Evolutionary conservation across 768 basidiomycete genomes (phyloP), one percentile per base, ranked within the genome.

Genomic region (Ephemerocybe angulata): DNA sequence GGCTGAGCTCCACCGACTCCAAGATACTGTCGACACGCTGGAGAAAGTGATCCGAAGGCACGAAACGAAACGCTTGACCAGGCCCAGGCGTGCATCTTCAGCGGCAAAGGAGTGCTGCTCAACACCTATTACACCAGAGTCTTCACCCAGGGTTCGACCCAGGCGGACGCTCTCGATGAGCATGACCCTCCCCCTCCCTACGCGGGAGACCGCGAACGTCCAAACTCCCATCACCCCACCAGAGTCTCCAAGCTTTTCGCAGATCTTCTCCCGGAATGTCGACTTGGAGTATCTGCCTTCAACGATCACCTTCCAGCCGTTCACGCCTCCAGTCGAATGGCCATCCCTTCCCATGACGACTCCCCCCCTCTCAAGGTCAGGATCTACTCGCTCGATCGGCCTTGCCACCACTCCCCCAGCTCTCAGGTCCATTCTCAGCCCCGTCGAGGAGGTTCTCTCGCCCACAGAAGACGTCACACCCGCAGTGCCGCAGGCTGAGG

Each of bases 11-110:
- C 68, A 64, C 19, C 75, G 74, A 37, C 67, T 85, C 61, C 77
- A 77, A 62, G 70, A 70, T 13, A 76, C 80, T 22, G 77, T 86
- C 41, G 72, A 74, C 57, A 76, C 75, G 29, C 67, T 85, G 17
- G 61, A 64, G 48, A 47, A 64, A 25, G 58, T 43, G n/a, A 63
- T 65, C 58, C 59, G 52, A 22, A 41, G 42, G 28, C 41, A 13
- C 52, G 59, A 44, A 53, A 58, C 19, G 54, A 43, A 33, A 33
- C 46, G 33, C 13, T 52, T 48, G 37, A 29, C 27, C 13, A 50
- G 28, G 30, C 41, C 41, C 15, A 22, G 31, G 15, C 35, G 21
- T n/a, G 8, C n/a, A 7, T 11, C 21, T 25, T 22, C 35, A 8
- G 37, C 15, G 1, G 19, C 24, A 29, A 19, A 38, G 25, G 47